phyloP scores from a whole-genome alignment of 768 basidiomycete genomes.

The Mycena chlorophos region DNA sequence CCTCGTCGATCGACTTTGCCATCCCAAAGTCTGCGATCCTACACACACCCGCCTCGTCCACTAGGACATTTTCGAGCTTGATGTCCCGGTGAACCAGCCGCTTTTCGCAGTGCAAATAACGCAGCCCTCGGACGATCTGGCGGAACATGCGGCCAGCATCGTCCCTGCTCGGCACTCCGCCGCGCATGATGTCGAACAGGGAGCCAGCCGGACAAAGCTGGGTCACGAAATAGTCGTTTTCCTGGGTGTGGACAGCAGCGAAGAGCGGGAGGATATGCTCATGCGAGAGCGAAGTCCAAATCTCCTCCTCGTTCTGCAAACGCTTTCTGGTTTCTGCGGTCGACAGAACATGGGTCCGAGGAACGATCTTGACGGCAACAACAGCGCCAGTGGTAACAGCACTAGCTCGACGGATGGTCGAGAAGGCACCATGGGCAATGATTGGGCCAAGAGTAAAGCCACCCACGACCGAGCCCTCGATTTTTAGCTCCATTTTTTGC shows the following conservation, averaged over 20 bases:
- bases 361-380: conserved; percentile 84
- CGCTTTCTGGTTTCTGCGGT: conserved; percentile 49
- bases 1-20: conserved; percentile 62
- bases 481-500: conserved; percentile 45
- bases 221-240: conserved; percentile 80
- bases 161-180: conserved; percentile 69
- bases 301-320: conserved; percentile 65
- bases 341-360: conserved; percentile 53
- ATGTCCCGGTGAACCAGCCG: conserved; percentile 88
- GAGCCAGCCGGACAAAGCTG: conserved; percentile 83
- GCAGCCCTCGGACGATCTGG: conserved; percentile 79
- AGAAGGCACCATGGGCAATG: conserved; percentile 81
- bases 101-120: conserved; percentile 79
- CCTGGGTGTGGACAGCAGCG: conserved; percentile 53
- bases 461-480: conserved; percentile 62
- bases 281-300: conserved; percentile 79
- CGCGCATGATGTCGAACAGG: conserved; percentile 78
- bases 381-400: conserved; percentile 57
- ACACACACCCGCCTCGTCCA: conserved; percentile 87
- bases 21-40: conserved; percentile 86
- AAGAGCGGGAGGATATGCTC: conserved; percentile 88
- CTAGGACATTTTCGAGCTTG: conserved; percentile 95
- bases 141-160: conserved; percentile 84
- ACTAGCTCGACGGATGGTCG: conserved; percentile 71
- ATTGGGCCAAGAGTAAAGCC: conserved; percentile 76